Base-by-base conservation (phyloP, 805 yeast genomes). In the Candida ipomoeae region DNA sequence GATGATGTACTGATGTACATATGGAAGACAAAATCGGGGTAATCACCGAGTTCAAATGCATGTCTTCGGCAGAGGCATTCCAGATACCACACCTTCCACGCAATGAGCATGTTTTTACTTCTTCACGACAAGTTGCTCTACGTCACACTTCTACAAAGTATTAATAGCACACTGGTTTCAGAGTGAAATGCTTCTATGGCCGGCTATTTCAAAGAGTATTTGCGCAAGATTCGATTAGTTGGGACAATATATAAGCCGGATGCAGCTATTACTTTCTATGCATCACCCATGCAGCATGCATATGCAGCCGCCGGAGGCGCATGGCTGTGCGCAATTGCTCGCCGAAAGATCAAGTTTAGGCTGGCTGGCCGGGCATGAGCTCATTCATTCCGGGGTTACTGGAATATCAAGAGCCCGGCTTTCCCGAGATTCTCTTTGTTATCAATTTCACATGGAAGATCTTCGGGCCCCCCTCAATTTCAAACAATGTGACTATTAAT, bases 201-300 rank as follows among this genome's bases (percentile, higher is more conserved):
- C 36, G 17, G 35, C 44, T 17, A 42, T n/a, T 42, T 14, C n/a
- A n/a, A 20, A 33, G 37, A 14, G 36, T 15, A 21, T 18, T 20
- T 32, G 38, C 31, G 45, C 45, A 20, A 42, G 45, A 42, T 33
- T 42, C 45, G 37, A 42, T 42, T 20, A 20, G 31, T n/a, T 4
- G 23, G 32, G 18, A 8, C 20, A 13, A 4, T 18, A 6, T 13
- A 26, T 32, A 17, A 33, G 26, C 20, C 38, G 15, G n/a, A 29
- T 21, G 38, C 45, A 42, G 38, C 31, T 15, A 17, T 5, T 10
- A 20, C 18, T 18, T 42, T 42, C 45, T 34, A 42, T 42, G n/a
- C 45, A 42, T 42, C 44, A 31, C 8, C 6, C 11, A 29, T 41
- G 17, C 36, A 41, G 36, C 18, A 39, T 42, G 45, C 38, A 33